Evolutionary conservation across 2,329 filamentous ascomycete species (phyloP).

Genomic region (Leptosphaerulina australis): DNA sequence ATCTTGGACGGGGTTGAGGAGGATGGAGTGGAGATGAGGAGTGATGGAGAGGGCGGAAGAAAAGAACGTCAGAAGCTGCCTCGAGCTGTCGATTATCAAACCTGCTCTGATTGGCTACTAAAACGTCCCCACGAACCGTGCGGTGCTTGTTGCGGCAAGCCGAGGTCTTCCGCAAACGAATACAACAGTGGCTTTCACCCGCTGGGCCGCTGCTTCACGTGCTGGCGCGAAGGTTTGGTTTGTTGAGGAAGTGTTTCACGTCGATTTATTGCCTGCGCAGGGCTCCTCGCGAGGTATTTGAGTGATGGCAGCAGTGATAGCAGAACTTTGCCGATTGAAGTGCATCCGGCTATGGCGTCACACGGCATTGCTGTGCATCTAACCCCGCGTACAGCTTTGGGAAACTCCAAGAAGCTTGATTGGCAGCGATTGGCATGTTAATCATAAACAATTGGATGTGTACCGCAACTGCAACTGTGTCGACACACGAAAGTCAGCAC

Average conservation of each 20-base stretch:
- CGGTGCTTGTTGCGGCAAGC: constrained; percentile 34
- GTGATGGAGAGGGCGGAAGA: constrained; percentile 40
- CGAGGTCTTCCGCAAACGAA: constrained; percentile 26
- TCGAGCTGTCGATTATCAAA: constrained; percentile 36
- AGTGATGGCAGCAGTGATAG: not conserved
- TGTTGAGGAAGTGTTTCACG: constrained; percentile 1
- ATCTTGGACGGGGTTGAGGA: constrained; percentile 57
- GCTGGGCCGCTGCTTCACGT: constrained; percentile 33
- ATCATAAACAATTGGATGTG: constrained; percentile 7
- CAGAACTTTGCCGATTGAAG: not conserved
- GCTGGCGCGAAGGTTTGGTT: constrained; percentile 19
- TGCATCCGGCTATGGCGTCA: constrained; percentile 6
- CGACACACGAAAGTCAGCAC: constrained; percentile 19
- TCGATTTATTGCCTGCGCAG: not conserved
- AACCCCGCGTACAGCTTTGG: constrained; percentile 10
- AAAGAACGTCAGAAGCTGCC: constrained; percentile 47
- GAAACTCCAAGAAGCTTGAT: constrained; percentile 13
- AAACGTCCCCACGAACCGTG: constrained; percentile 20
- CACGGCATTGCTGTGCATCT: constrained; percentile 4
- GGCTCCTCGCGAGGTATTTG: not conserved
- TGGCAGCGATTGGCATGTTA: constrained; percentile 22
- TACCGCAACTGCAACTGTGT: constrained; percentile 28
- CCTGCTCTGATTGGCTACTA: constrained; percentile 40
- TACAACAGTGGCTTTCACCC: constrained; percentile 8
- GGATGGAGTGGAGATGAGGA: constrained; percentile 48